Percentiles rank a stretch among this genome's conserved stretches.
These are phyloP conservation scores for Leccinum incarnatum DNA, from an alignment of 768 basidiomycete genomes.

Conservation along the genomic window DNA sequence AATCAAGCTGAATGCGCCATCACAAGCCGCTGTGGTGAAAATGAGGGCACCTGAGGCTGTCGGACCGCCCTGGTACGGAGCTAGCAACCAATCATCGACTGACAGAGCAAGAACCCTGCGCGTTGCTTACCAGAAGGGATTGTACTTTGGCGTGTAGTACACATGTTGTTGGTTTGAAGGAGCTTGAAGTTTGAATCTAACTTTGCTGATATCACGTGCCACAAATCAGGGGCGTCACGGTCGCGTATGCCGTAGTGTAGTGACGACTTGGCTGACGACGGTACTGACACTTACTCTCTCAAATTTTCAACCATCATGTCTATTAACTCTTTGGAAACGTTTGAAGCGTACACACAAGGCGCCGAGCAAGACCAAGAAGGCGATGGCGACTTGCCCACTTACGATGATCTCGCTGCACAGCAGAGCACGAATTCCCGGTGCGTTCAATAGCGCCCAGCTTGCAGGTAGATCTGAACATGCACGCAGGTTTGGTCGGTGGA, in stretches of 20 bases:
- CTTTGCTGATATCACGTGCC: slow-evolving; percentile 12
- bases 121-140: not conserved
- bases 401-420: slow-evolving; percentile 74
- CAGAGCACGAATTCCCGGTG: slow-evolving; percentile 83
- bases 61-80: not conserved
- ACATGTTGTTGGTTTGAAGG: not conserved
- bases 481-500: slow-evolving; percentile 79
- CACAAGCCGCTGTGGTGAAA: not conserved
- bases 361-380: slow-evolving; percentile 43
- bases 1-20: not conserved
- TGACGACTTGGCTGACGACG: too few relatives aligned
- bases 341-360: slow-evolving; percentile 25
- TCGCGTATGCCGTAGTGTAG: too few relatives aligned
- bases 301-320: slow-evolving; percentile 14
- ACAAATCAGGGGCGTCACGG: not conserved
- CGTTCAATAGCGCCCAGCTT: slow-evolving; percentile 17
- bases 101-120: not conserved
- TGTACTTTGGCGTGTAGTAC: not conserved
- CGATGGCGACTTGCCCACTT: slow-evolving; percentile 66
- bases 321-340: slow-evolving; percentile 21
- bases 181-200: not conserved
- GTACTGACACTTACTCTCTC: not conserved
- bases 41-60: not conserved
- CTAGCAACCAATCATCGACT: not conserved
- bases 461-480: slow-evolving; percentile 1